Conservation (phyloP, 2,329 filamentous ascomycete species). For the Aspergillus sp. region DNA sequence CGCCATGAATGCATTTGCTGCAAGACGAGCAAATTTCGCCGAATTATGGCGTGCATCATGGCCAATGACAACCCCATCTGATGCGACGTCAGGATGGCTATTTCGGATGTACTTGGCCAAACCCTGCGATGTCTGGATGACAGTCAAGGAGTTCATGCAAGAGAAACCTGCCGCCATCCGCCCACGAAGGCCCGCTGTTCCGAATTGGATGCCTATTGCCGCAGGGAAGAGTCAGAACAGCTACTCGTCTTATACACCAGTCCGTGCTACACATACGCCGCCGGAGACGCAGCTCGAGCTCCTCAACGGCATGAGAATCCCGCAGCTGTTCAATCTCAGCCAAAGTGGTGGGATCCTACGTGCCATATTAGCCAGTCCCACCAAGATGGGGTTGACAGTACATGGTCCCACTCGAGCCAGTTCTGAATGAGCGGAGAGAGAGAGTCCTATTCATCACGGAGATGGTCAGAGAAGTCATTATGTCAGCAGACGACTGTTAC, state of each 20-base stretch:
- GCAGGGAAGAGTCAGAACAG: not conserved
- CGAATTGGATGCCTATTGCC: constrained; percentile 47
- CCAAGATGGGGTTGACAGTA: constrained; percentile 9
- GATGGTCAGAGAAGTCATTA: too few relatives aligned
- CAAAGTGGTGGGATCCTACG: constrained; percentile 42
- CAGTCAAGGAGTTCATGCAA: constrained; percentile 50
- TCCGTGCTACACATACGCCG: constrained; percentile 29
- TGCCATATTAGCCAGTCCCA: constrained; percentile 5
- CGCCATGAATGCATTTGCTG: constrained; percentile 50
- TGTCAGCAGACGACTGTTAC: too few relatives aligned
- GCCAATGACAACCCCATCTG: constrained; percentile 49
- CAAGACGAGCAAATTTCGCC: constrained; percentile 49
- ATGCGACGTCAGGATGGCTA: constrained; percentile 32
- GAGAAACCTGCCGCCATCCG: constrained; percentile 58
- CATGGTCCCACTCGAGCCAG: constrained; percentile 51
- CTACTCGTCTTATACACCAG: not conserved
- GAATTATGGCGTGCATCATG: constrained; percentile 57
- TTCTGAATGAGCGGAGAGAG: constrained; percentile 38
- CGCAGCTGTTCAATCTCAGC: constrained; percentile 47
- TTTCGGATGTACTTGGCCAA: constrained; percentile 50
- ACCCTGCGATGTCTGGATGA: constrained; percentile 57
- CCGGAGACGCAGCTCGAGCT: constrained; percentile 45
- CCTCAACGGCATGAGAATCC: constrained; percentile 34
- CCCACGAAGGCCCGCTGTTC: constrained; percentile 54
- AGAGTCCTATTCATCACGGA: constrained; percentile 18